Evolutionary conservation across 331 rosid genomes (phyloP), one percentile per base, ranked within the genome.

Genomic region (Acacia pycnantha): DNA sequence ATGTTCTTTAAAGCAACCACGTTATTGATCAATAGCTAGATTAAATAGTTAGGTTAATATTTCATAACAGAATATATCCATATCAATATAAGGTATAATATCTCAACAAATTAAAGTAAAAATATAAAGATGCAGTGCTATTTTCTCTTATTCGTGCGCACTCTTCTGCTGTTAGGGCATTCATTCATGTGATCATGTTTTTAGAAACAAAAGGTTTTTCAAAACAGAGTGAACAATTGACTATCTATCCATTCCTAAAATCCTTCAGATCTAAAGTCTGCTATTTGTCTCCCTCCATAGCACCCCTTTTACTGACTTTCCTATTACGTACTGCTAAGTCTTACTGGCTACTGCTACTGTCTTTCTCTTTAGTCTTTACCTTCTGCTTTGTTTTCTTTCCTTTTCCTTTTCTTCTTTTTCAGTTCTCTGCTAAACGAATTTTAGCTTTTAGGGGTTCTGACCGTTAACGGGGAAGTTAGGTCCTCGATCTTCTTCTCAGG

Each of bases 401-500:
- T 3, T 10, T 8, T 3, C 33, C 16, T 1, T 18, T n/a, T 67
- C 65, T 64, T 62, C 51, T 19, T 59, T 51, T 70, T 48, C 29
- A 19, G 66, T 70, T 61, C 8, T 76, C 35, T 8, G 31, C 35
- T 12, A 11, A 24, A 24, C 18, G 73, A 40, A 40, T 70, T 43
- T 76, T 43, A 69, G 41, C 74, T 80, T 83, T 79, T 35, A 11
- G 37, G 22, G 76, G 82, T 77, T 84, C 84, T 85, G 86, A 89
- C 89, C 87, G 88, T 85, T 87, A 74, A 74, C 61, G 73, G 50
- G 65, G 70, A 75, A 73, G 79, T 79, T 82, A 74, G 50, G 76
- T 65, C 67, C 78, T 86, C 51, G 67, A 29, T 82, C 73, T 84
- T 72, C 87, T 64, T 62, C 72, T 58, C 75, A 74, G 21, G 80